phyloP scores from a whole-genome alignment of 306 rosid species.

The Quercus robur region DNA sequence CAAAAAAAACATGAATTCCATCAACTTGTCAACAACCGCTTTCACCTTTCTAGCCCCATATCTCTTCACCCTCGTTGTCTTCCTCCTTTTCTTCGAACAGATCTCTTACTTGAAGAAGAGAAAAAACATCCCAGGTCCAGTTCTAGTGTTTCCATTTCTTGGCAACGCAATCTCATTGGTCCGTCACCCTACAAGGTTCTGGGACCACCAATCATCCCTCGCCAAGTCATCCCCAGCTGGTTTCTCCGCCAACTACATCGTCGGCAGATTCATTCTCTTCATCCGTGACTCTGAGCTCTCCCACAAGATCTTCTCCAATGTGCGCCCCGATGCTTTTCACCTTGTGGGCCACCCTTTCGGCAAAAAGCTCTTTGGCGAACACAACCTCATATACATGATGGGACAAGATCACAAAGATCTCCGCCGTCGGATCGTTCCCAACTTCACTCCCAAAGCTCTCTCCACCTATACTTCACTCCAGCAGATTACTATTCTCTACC shows the following conservation, averaged over 20 bases:
- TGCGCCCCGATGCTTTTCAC: constrained; percentile 65
- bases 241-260: constrained; percentile 63
- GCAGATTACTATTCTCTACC: constrained; percentile 69
- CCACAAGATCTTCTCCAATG: constrained; percentile 79
- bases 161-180: constrained; percentile 73
- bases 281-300: constrained; percentile 76
- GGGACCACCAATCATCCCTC: constrained; percentile 58
- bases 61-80: constrained; percentile 28
- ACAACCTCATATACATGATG: constrained; percentile 79
- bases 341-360: constrained; percentile 93
- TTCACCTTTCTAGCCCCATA: constrained; percentile 30
- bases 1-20: neutral
- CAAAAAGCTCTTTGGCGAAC: constrained; percentile 83
- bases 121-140: constrained; percentile 56
- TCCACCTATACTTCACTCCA: constrained; percentile 68
- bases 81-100: constrained; percentile 59
- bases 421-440: constrained; percentile 86
- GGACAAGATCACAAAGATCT: constrained; percentile 82
- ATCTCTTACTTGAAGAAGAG: constrained; percentile 60
- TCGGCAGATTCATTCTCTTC: constrained; percentile 75
- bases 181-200: constrained; percentile 58
- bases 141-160: constrained; percentile 52
- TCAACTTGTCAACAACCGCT: neutral
- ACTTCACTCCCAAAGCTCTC: constrained; percentile 76
- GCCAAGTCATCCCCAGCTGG: constrained; percentile 55